Conservation (phyloP, 2,329 filamentous ascomycete genomes). For the Sordariomycetes sp. region DNA sequence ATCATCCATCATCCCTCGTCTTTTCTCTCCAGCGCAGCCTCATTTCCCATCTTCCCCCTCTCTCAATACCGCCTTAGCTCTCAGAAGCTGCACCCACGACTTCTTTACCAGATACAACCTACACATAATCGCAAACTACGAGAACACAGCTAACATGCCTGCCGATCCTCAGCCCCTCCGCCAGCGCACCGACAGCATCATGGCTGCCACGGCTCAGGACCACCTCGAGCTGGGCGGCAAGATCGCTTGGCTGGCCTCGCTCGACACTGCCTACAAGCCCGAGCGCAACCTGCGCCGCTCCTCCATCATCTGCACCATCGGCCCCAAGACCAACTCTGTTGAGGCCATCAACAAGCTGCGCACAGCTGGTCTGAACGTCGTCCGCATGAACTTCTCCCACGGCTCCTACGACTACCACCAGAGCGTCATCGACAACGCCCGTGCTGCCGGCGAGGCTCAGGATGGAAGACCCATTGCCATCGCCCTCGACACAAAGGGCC, state of each 20-base stretch:
- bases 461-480: constrained; percentile 86
- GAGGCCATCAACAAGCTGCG: constrained; percentile 95
- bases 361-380: constrained; percentile 86
- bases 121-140: too few species aligned
- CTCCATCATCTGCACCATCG: constrained; percentile 98
- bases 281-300: constrained; percentile 89
- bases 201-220: constrained; percentile 65
- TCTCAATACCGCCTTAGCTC: background rate
- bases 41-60: too few species aligned
- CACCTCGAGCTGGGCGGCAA: constrained; percentile 71
- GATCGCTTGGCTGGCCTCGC: constrained; percentile 56
- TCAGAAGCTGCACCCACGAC: too few species aligned
- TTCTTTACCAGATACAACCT: background rate
- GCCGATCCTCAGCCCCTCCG: constrained; percentile 14
- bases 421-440: constrained; percentile 93
- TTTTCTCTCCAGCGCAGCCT: too few species aligned
- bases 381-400: constrained; percentile 98
- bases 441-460: constrained; percentile 71
- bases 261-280: constrained; percentile 84
- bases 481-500: constrained; percentile 69
- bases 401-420: constrained; percentile 85
- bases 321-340: constrained; percentile 96
- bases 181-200: constrained; percentile 28
- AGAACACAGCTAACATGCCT: constrained; percentile 21
- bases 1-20: background rate